Base-by-base conservation (phyloP, 495 filamentous ascomycete genomes). In the Xylaria sp. region DNA sequence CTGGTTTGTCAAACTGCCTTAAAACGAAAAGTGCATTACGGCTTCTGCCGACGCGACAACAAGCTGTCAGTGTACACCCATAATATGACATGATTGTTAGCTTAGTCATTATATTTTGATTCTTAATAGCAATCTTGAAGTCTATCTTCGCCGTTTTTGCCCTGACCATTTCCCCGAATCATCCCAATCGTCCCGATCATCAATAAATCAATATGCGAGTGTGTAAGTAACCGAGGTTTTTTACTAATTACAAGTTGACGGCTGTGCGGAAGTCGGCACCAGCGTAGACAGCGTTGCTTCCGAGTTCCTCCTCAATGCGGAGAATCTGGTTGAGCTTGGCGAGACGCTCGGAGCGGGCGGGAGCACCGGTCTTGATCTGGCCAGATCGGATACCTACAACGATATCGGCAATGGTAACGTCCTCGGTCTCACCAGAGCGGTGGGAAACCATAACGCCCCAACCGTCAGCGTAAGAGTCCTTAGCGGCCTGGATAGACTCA, bases 391-490 rank as follows among this genome's bases (percentile, higher is more conserved):
- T 91, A 84, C 97, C 96, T 74, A 98, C 96, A 70, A 94, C 94
- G 71, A 99, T 96, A 80, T 99, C 96, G 76, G 97, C 90, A 82
- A 99, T 99, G 80, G 97, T 98, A 78, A 99, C 96, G 85, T 98
- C 96, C 87, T 99, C 96, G 67, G 96, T 98, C 92, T 99, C 96
- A 80, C 96, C 96, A 71, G 96, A 98, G 75, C 97, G 91, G 88
- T 99, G 97, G 69, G 95, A 98, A 69, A 99, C 97, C 97, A 99
- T 99, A 86, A 99, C 95, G 83, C 96, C 96, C 95, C 95, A 99
- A 82, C 90, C 91, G 77, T 93, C 97, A 71, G 91, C 93, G 81
- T 96, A 99, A 70, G 97, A 97, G 86, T 98, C 97, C 88, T 98
- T 98, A 80, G 97, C 96, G 68, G 97, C 97, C 88, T 99, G 96